phyloP scores from a whole-genome alignment of 768 basidiomycete species.

The Chalciporus piperatus region DNA sequence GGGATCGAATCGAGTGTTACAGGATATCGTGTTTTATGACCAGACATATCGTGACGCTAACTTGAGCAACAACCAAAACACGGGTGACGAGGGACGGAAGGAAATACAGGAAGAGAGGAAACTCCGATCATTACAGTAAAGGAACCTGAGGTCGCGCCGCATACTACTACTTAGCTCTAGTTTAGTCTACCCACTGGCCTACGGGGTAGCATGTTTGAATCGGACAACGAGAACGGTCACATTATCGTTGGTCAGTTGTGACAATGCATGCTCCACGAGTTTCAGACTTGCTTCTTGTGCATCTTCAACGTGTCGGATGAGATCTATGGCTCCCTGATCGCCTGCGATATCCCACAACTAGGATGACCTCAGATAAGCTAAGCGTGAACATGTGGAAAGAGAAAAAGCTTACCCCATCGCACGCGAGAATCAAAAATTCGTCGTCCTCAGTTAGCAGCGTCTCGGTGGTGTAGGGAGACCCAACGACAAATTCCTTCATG shows the following conservation, averaged over 20 bases:
- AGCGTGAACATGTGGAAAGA: neutral
- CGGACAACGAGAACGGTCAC: slow-evolving; percentile 88
- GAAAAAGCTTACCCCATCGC: slow-evolving; percentile 80
- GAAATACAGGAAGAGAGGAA: neutral
- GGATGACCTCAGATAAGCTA: slow-evolving; percentile 7
- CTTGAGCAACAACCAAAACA: neutral
- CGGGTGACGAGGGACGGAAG: slow-evolving; percentile 3
- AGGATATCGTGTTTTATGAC: slow-evolving; percentile 1
- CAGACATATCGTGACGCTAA: neutral
- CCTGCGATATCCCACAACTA: slow-evolving; percentile 96
- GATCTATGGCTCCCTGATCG: slow-evolving; percentile 88
- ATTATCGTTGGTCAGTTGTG: slow-evolving; percentile 92
- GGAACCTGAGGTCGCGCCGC: neutral
- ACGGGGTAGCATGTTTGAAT: slow-evolving; percentile 48
- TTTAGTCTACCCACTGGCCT: slow-evolving; percentile 12
- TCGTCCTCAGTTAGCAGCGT: slow-evolving; percentile 88
- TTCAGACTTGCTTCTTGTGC: slow-evolving; percentile 78
- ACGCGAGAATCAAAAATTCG: slow-evolving; percentile 93
- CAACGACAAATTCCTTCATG: slow-evolving; percentile 99
- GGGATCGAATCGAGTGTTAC: neutral
- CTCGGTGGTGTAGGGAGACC: slow-evolving; percentile 97
- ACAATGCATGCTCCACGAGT: slow-evolving; percentile 82
- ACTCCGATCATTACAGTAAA: slow-evolving; percentile 4
- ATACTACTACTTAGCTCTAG: slow-evolving; percentile 1
- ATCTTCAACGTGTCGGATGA: slow-evolving; percentile 68